Base-by-base conservation (phyloP, 2,329 filamentous ascomycete species). In the Pseudogymnoascus sp. region DNA sequence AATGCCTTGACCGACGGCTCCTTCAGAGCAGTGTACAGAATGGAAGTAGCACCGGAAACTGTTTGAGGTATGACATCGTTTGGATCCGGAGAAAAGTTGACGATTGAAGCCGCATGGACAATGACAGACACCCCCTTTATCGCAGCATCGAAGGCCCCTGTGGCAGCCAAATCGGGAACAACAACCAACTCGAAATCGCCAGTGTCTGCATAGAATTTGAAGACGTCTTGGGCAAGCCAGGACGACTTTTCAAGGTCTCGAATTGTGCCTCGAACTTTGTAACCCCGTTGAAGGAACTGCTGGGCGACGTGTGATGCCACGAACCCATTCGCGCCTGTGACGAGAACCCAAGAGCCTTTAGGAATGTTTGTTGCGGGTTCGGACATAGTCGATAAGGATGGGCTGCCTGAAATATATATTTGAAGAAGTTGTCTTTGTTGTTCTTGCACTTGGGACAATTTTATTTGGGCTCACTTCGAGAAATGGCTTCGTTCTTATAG, bases 241-340 rank as follows among this genome's bases (percentile, higher is more conserved):
- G 72, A 68, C 5, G 72, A 72, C 23, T 73, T 70, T 0, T 69
- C 57, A 3, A 67, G 34, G 54, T 74, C 68, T 10, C 80, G 75
- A 3, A 77, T 74, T 1, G 79, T 80, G n/a, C 78, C 78, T 18
- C 79, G 76, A 5, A 82, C 78, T 6, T 67, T 67, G 66, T 75
- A 80, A 12, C 78, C 78, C 3, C 71, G 69, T 1, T 72, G 63
- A 16, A 81, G 72, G 10, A 81, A 70, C 12, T 76, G 69, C n/a
- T 77, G 68, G 34, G 72, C 70, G 3, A 79, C 70, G 47, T 81
- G 77, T 5, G 75, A 75, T 26, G 71, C 79, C 23, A 82, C 72
- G 66, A 76, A 80, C 36, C 79, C 79, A 59, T 75, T 81, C 1
- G 73, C 76, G 5, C 79, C 79, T 0, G 79, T 81, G 12, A 82